These are phyloP conservation scores for Penicillium sp. DNA, from an alignment of 2,329 filamentous ascomycete species.

Conservation along the genomic window DNA sequence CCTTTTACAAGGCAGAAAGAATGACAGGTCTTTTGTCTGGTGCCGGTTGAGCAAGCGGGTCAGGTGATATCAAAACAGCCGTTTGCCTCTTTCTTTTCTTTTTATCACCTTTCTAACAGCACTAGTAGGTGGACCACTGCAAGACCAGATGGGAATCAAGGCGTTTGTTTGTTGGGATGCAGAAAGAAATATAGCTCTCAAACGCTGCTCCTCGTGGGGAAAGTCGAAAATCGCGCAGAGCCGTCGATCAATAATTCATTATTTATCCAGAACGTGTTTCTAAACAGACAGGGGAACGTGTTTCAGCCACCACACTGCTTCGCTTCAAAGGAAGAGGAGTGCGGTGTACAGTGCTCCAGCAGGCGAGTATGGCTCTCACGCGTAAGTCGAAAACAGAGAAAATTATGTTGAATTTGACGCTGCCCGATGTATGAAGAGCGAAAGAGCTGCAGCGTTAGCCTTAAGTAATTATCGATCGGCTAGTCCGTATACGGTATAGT, in stretches of 20 bases:
- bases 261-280: too few relatives aligned
- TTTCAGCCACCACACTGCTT: not conserved
- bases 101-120: too few relatives aligned
- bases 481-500: not conserved
- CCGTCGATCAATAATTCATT: not conserved
- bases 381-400: not conserved
- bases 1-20: not conserved
- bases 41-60: not conserved
- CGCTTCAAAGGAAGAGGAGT: not conserved
- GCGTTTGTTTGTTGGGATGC: not conserved
- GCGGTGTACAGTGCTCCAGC: not conserved
- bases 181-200: not conserved
- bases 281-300: not conserved
- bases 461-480: not conserved
- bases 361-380: not conserved
- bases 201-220: not conserved
- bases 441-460: not conserved
- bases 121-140: too few relatives aligned
- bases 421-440: not conserved
- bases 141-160: not conserved
- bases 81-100: not conserved
- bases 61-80: not conserved
- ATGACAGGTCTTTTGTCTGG: not conserved
- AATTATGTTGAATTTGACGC: not conserved
- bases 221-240: not conserved